Conservation (phyloP, 202 grass and related monocot genomes). For the Schoenoplectus triqueter region DNA sequence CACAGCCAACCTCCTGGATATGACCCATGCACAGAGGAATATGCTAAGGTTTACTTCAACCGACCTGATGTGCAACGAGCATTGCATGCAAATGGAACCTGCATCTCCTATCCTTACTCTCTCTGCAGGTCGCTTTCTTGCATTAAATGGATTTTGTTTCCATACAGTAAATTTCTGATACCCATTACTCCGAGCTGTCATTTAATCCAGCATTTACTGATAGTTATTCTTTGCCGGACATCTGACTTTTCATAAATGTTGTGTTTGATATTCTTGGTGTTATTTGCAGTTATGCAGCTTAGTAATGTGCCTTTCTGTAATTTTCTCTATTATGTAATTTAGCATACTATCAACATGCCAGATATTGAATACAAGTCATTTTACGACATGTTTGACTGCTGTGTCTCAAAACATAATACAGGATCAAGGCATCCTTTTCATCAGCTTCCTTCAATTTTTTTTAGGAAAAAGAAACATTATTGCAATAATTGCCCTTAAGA, state of each 20-base stretch:
- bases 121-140: conserved; percentile 66
- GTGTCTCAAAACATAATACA: not conserved
- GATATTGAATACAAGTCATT: not conserved
- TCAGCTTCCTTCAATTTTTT: not conserved
- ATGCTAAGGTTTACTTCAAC: conserved; percentile 79
- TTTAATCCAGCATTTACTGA: not conserved
- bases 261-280: not conserved
- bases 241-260: conserved; percentile 13
- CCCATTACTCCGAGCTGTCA: conserved; percentile 4
- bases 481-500: not conserved
- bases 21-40: conserved; percentile 94
- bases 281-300: conserved; percentile 2
- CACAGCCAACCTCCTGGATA: conserved; percentile 67
- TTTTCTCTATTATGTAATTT: not conserved
- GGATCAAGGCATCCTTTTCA: not conserved
- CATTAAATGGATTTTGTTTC: conserved; percentile 12
- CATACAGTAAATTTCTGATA: conserved; percentile 17
- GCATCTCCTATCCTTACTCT: conserved; percentile 68
- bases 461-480: not conserved
- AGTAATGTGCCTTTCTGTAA: not conserved
- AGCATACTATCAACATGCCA: not conserved
- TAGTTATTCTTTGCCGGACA: conserved; percentile 16
- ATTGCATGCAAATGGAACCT: conserved; percentile 75
- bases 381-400: not conserved
- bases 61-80: conserved; percentile 73